Base-by-base conservation (phyloP, 345 rosid genomes). In the Cardamine resedifolia region DNA sequence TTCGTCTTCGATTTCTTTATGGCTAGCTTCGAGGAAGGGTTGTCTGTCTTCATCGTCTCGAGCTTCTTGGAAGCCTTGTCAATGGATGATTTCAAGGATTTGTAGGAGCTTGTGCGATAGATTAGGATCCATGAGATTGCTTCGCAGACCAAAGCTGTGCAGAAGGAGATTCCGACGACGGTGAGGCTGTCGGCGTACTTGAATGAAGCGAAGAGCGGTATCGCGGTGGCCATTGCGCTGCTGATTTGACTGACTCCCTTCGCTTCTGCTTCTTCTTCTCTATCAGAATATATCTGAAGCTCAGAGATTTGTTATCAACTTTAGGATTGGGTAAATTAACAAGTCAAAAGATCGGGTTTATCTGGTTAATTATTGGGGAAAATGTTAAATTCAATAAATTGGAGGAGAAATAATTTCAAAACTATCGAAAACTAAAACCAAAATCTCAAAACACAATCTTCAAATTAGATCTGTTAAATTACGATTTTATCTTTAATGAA, bases 61-160 rank as follows among this genome's bases (percentile, higher is more conserved):
- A 95, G 96, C 75, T 91, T 95, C 83, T 91, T 95, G 11, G 99
- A 84, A 19, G 99, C 99, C 48, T 85, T 89, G 82, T 95, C 97
- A 66, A 91, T 95, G 61, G 99, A 89, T 70, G 88, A 88, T 72
- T 90, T 90, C 66, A 95, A 89, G 70, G 96, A 80, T 83, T 85
- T 91, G 91, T 95, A 90, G 36, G 96, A 88, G 83, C 65, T 83
- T 21, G 98, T 91, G n/a, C 98, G 91, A 86, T 95, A 91, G 79
- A 95, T 91, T 36, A 95, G 75, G 79, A 95, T 70, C 98, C 96
- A 95, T 1, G 99, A 95, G 80, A 95, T 95, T 50, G 92, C 90
- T 64, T 95, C 97, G 79, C 99, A 95, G 72, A 95, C 81, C 1
- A 91, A 67, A 20, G 99, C 99, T 0, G 99, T 95, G 84, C 96